Evolutionary conservation across 495 filamentous ascomycete genomes (phyloP).

Genomic region (Hypoxylon lienhwacheense): DNA sequence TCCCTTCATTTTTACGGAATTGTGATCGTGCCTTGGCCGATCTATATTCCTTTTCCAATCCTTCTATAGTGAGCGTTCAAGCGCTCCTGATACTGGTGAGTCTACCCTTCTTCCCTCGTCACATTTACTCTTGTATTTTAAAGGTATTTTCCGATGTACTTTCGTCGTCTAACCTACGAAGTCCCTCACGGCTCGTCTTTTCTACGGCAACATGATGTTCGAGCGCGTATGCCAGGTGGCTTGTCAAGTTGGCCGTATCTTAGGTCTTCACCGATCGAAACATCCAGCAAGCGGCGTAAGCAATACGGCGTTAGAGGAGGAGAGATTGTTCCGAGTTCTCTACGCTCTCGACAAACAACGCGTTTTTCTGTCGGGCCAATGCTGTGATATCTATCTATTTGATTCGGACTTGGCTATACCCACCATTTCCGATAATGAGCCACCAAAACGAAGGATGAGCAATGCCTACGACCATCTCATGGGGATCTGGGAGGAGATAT

Average conservation of each 20-base stretch:
- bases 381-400: conserved; percentile 22
- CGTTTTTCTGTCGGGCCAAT: conserved; percentile 23
- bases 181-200: conserved; percentile 12
- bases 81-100: conserved; percentile 21
- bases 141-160: background rate
- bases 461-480: conserved; percentile 23
- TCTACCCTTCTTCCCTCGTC: background rate
- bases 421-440: background rate
- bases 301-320: background rate
- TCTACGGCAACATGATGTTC: conserved; percentile 16
- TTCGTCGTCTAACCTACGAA: background rate
- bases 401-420: conserved; percentile 11
- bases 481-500: conserved; percentile 29
- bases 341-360: conserved; percentile 27
- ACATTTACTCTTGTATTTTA: background rate
- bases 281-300: background rate
- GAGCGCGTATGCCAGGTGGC: conserved; percentile 23
- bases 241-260: conserved; percentile 20
- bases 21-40: conserved; percentile 23
- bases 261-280: conserved; percentile 15
- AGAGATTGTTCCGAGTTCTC: conserved; percentile 19
- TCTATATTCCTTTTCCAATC: conserved; percentile 8
- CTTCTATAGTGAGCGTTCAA: conserved; percentile 16
- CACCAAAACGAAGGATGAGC: conserved; percentile 1
- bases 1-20: conserved; percentile 26